These are phyloP conservation scores for Phellopilus nigrolimitatus DNA, from an alignment of 1,284 basidiomycete genomes.

Conservation along the genomic window DNA sequence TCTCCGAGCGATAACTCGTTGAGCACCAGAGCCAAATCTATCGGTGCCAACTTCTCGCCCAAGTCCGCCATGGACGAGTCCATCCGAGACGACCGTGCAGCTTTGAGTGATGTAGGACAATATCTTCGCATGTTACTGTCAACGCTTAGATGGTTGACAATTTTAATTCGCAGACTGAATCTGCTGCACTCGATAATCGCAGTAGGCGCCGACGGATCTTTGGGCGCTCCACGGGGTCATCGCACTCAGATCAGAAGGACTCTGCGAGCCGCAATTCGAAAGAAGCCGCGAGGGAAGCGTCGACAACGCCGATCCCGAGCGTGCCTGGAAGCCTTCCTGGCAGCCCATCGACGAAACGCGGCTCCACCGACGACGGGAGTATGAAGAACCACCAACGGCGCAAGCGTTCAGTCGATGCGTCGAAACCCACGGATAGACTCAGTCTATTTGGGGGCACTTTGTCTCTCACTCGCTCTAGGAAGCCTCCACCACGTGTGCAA, in stretches of 20 bases:
- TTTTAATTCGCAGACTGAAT: constrained; percentile 39
- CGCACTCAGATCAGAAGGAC: constrained; percentile 30
- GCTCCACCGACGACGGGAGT: constrained; percentile 24
- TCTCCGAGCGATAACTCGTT: constrained; percentile 61
- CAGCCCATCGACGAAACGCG: constrained; percentile 28
- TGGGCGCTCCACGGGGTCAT: constrained; percentile 40
- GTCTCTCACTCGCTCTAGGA: constrained; percentile 61
- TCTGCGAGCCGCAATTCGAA: constrained; percentile 34
- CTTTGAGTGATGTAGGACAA: constrained; percentile 66
- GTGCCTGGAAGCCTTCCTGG: constrained; percentile 24
- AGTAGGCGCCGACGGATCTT: constrained; percentile 48
- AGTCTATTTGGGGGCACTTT: constrained; percentile 74
- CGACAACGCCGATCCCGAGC: constrained; percentile 20
- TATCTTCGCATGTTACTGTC: constrained; percentile 7
- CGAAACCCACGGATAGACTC: constrained; percentile 52
- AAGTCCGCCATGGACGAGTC: constrained; percentile 9
- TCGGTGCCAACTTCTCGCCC: constrained; percentile 17
- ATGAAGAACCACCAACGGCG: constrained; percentile 32
- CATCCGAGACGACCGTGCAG: constrained; percentile 45
- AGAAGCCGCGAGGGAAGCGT: constrained; percentile 30
- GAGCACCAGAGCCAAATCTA: constrained; percentile 31
- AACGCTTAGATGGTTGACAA: constrained; percentile 13
- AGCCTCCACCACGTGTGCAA: constrained; percentile 73
- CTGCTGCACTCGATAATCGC: constrained; percentile 25
- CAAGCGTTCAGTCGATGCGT: constrained; percentile 49